Evolutionary conservation across 352 stramenopile species (phyloP), one percentile per base, ranked within the genome.

Genomic region (Plasmopara halstedii): DNA sequence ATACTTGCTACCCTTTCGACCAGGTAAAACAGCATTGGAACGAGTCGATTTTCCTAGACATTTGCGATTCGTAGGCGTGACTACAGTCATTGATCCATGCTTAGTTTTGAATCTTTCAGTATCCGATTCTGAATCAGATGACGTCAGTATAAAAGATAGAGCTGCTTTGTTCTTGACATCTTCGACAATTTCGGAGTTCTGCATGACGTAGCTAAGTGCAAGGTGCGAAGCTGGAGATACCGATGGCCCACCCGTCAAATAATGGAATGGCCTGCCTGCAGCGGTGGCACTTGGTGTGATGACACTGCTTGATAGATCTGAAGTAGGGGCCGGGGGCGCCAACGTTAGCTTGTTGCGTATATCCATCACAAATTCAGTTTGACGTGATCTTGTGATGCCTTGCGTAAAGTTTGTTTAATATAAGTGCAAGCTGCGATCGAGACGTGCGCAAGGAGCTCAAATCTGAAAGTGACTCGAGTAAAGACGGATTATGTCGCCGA

Each of bases 1-100:
- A 37, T 65, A 77, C 48, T 77, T 76, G 46, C 72, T 74, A 13
- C 65, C 65, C 37, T 73, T 77, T 17, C 43, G 33, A 18, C 45
- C 37, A 6, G 49, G 37, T 20, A 41, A 29, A 4, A 45, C 41
- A 18, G 36, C 19, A 0, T 59, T 43, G 0, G 42, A 44, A 21
- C 42, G 36, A 22, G 38, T 40, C 37, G 33, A 13, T 34, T 13
- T 3, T 18, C 41, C 26, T 20, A 29, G 23, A 11, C 53, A 45
- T 31, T 63, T 53, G 15, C 49, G 58, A 39, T 53, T 56, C 32
- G 42, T n/a, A 21, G 42, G 35, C 7, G 29, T 32, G 20, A 26
- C 10, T 15, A n/a, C 35, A 14, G 18, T 56, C 34, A 41, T 41
- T 26, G 22, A 48, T 6, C 35, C 29, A n/a, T 23, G 22, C 27